Base-by-base conservation (phyloP, 2,329 filamentous ascomycete genomes). In the Acarospora socialis region DNA sequence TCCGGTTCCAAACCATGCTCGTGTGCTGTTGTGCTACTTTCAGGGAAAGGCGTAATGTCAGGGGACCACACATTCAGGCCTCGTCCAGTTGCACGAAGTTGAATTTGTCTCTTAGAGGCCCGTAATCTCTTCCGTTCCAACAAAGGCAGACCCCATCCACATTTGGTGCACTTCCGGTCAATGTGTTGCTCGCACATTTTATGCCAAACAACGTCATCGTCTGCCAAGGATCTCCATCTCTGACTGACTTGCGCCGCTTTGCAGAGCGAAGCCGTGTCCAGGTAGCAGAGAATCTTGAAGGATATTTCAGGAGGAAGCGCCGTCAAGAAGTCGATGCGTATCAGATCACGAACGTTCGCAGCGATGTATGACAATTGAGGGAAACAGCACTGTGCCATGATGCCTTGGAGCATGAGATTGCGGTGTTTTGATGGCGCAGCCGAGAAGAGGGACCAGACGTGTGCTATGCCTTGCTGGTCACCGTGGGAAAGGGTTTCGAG, bases 151-250 rank as follows among this genome's bases (percentile, higher is more conserved):
- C 90, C 90, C 83, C 86, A 95, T 15, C 90, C 87, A 51, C 90
- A 98, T 51, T 90, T 92, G 37, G 76, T 86, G 54, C 86, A 94
- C 52, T 92, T 92, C 38, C 83, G 68, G 52, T 92, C 82, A 45
- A 94, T 92, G 54, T 93, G 86, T 51, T 95, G 87, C 55, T 93
- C 84, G 52, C 90, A 98, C 86, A 95, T 94, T 42, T 78, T 80
- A 51, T 94, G 81, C 90, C 90, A 98, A 3, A 98, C 87, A 6
- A 92, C 80, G 53, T 98, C 87, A 50, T 94, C 87, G 47, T 95
- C 90, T n/a, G 90, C 87, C 23, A 98, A 62, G 35, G 72, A 72
- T 40, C 82, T 71, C 90, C 90, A 98, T 45, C 77, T 70, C 36
- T 76, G 73, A 52, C 83, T 94, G 34, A 98, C 90, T 54, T 94